A percentile compares a stretch with the other conserved stretches of the same genome.
Conservation (phyloP, 345 rosid genomes). For the Lenwebbia sp. region DNA sequence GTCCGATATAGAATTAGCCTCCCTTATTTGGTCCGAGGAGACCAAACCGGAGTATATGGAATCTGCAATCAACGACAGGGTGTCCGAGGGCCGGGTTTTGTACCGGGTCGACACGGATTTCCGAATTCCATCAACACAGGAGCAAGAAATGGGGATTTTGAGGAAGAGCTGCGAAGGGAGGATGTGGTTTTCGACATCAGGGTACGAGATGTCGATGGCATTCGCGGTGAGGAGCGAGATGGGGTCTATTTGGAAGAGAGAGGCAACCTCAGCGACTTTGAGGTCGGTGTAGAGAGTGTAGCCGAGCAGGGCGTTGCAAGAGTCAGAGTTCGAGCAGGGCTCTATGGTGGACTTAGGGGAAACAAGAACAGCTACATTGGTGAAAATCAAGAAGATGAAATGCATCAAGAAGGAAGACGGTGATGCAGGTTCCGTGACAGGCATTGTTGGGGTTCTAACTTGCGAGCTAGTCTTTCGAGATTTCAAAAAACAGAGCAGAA, state of each 20-base stretch:
- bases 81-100: slow-evolving; percentile 81
- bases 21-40: slow-evolving; percentile 81
- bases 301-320: slow-evolving; percentile 78
- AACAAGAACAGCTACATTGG: slow-evolving; percentile 18
- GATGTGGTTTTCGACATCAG: slow-evolving; percentile 88
- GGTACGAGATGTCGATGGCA: slow-evolving; percentile 84
- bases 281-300: slow-evolving; percentile 93
- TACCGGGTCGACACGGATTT: slow-evolving; percentile 70
- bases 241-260: slow-evolving; percentile 92
- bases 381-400: slow-evolving; percentile 12
- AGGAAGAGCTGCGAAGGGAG: slow-evolving; percentile 81
- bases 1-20: slow-evolving; percentile 63
- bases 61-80: slow-evolving; percentile 46
- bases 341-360: slow-evolving; percentile 81
- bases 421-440: neutral
- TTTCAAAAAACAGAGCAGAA: neutral
- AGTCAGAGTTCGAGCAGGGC: slow-evolving; percentile 74
- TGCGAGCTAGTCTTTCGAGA: neutral
- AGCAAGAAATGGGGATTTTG: slow-evolving; percentile 66
- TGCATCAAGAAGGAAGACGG: neutral
- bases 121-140: slow-evolving; percentile 87
- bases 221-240: slow-evolving; percentile 61
- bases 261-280: slow-evolving; percentile 79
- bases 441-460: neutral
- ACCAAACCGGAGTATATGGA: slow-evolving; percentile 72